Evolutionary conservation across 1,139 yeast genomes (phyloP), one percentile per base, ranked within the genome.

Genomic region (Lodderomyces theae): DNA sequence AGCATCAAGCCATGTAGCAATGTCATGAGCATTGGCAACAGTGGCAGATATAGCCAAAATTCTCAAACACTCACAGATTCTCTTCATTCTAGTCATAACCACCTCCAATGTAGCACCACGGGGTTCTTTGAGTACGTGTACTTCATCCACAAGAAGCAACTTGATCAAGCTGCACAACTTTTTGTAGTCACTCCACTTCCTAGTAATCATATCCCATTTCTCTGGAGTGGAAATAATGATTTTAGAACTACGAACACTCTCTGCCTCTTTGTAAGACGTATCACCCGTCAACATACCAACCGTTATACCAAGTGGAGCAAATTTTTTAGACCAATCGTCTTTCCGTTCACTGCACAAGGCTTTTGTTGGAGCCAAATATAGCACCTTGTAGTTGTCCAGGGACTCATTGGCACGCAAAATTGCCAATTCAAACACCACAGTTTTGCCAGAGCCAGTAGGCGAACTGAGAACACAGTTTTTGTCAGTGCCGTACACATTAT

Each of bases 381-480:
- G 50, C 0, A 66, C 59, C 51, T 74, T 76, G 12, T 56, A 42
- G 34, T 62, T 57, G 8, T 51, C 37, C 6, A 26, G 12, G 5
- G 30, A 9, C 8, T 38, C 22, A 5, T 42, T 35, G 11, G 73
- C 46, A 16, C 65, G 54, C n/a, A 75, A 47, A 1, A 77, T 72
- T 0, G 81, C 79, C 29, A 78, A 50, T 50, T 78, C 82, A 49
- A 75, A 76, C 3, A 77, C 50, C 0, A 69, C 80, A 0, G 82
- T 77, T 49, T 77, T 78, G 0, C 82, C 82, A 1, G 81, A 74
- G 0, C 82, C 82, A 0, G 82, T 74, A 0, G 82, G 82, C 2
- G 81, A 63, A 30, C 77, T 66, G 11, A 77, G 58, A 1, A 77
- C 73, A 45, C 74, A 68, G 45, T 74, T 77, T 15, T 57, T 47